Evolutionary conservation across 768 basidiomycete genomes (phyloP), one percentile per base, ranked within the genome.

Genomic region (Lentinus tigrinus): DNA sequence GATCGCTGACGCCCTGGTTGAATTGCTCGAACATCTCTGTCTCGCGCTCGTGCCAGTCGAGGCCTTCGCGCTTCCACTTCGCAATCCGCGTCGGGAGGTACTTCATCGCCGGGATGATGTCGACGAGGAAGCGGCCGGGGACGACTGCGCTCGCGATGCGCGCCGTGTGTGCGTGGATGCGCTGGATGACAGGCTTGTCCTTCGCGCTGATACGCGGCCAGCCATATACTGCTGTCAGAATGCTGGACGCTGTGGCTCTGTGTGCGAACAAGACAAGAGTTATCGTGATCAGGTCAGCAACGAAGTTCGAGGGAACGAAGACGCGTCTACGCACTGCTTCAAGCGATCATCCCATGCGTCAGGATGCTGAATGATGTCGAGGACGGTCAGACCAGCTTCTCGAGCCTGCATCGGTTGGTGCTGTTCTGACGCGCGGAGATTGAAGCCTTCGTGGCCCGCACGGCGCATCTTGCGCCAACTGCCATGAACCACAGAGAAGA

Each of bases 401-500:
- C 31, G 44, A 13, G 19, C 1, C n/a, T 87, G 74, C 36, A 85
- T 72, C 0, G 82, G 82, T 40, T 81, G 72, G 66, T 87, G 89
- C 2, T 70, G 44, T n/a, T 48, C 24, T 14, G 40, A 21, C 17
- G 53, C 55, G 6, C 60, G 55, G 10, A 44, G 42, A 21, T 65
- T 16, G 79, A 78, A 55, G 85, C 82, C 24, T 67, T 74, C 3
- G 77, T 74, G 37, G 73, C 57, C 50, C n/a, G 23, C 81, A 79
- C 36, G 88, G 75, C 10, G 85, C 84, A 51, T 78, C 78, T 68
- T 85, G 81, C 69, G 87, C 78, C 37, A 88, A 76, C 61, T 72
- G 78, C 57, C 87, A 50, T 11, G 39, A 21, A 7, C 10, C 42
- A n/a, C 42, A 40, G 44, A 46, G 21, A 46, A 16, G 14, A 16